Conservation (phyloP, 2,329 filamentous ascomycete species). For the Epicoccum nigrum region DNA sequence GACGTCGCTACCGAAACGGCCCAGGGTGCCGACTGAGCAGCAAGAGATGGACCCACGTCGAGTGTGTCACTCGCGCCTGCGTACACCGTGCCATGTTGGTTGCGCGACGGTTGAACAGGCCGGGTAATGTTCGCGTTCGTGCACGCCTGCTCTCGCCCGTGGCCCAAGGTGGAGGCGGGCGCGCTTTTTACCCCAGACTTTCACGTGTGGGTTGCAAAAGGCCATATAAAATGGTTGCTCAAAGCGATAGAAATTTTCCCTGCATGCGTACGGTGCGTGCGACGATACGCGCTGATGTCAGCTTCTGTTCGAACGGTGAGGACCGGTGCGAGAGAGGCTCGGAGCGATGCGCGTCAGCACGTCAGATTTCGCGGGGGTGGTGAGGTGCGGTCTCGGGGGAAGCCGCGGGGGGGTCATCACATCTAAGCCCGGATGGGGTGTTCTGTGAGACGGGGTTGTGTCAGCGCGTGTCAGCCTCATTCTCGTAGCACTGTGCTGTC, state of each 20-base stretch:
- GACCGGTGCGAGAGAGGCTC: conserved; percentile 3
- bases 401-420: not conserved
- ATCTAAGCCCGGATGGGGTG: not conserved
- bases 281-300: conserved; percentile 3
- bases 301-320: conserved; percentile 12
- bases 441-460: not conserved
- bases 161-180: not conserved
- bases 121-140: not conserved
- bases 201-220: not conserved
- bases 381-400: not conserved
- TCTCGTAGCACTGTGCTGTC: not conserved
- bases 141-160: not conserved
- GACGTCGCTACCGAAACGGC: not conserved
- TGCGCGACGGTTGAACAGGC: not conserved
- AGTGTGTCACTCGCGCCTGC: not conserved
- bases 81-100: too few species aligned
- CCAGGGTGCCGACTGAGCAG: not conserved
- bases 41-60: not conserved
- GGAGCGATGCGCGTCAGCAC: conserved; percentile 7
- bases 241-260: not conserved
- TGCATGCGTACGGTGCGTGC: not conserved
- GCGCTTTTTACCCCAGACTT: conserved; percentile 10
- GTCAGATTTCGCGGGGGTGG: not conserved
- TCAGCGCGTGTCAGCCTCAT: conserved; percentile 5
- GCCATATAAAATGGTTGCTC: too few species aligned